Conservation (phyloP, 1,139 yeast species). For the Yamadazyma trypodendri region DNA sequence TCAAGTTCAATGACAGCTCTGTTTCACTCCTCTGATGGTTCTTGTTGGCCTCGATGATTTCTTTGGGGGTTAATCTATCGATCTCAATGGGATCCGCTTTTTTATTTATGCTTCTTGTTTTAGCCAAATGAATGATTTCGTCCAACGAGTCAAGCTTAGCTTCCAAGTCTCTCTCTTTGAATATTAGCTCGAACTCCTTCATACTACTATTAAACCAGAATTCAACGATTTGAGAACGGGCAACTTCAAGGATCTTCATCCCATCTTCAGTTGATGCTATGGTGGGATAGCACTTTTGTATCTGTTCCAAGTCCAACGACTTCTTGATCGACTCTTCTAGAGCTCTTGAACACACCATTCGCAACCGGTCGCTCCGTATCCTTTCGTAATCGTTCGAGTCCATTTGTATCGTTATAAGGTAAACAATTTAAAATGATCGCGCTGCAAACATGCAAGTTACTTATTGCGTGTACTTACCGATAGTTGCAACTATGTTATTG, state of each 20-base stretch:
- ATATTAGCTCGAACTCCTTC: constrained; percentile 66
- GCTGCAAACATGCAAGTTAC: no score
- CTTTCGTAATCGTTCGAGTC: constrained; percentile 24
- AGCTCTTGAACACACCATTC: constrained; percentile 62
- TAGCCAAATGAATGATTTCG: constrained; percentile 58
- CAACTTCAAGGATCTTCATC: constrained; percentile 48
- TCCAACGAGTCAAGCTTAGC: constrained; percentile 64
- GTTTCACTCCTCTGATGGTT: constrained; percentile 24
- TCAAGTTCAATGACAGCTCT: constrained; percentile 31
- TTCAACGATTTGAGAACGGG: constrained; percentile 58
- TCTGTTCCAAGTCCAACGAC: constrained; percentile 57
- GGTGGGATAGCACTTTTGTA: constrained; percentile 66
- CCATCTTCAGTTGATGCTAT: constrained; percentile 54
- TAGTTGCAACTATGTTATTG: no score
- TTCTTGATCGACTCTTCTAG: constrained; percentile 62
- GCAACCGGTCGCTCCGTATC: constrained; percentile 54
- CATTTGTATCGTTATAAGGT: no score
- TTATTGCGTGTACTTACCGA: no score
- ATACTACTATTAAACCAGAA: constrained; percentile 61
- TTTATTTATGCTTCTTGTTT: constrained; percentile 21
- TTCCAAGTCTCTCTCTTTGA: constrained; percentile 59
- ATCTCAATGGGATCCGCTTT: constrained; percentile 16
- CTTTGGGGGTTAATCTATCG: constrained; percentile 32
- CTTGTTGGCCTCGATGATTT: constrained; percentile 34
- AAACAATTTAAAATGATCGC: neutral